Evolutionary conservation across 495 filamentous ascomycete species (phyloP).

Genomic region (Letharia lupina): DNA sequence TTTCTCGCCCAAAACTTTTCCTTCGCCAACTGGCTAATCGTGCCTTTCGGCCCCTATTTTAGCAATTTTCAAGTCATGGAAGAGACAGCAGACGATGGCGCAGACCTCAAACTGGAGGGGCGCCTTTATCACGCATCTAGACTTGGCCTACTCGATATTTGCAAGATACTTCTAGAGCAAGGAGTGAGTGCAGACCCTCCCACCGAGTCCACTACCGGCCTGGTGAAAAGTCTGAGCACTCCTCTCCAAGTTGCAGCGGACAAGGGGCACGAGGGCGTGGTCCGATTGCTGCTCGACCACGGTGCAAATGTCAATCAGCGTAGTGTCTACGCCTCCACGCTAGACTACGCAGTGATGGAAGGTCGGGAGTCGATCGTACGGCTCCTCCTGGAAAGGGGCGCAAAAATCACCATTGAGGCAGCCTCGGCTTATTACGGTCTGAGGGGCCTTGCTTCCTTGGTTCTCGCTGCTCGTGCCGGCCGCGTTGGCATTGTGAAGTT

Average conservation of each 20-base stretch:
- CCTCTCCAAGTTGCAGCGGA: slow-evolving; percentile 26
- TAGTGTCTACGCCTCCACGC: slow-evolving; percentile 2
- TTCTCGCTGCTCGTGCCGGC: not conserved
- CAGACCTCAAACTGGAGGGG: not conserved
- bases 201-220: not conserved
- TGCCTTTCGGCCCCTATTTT: not conserved
- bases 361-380: not conserved
- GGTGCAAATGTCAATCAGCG: slow-evolving; percentile 21
- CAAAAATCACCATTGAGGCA: not conserved
- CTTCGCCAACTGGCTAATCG: not conserved
- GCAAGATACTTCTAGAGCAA: not conserved
- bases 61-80: not conserved
- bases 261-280: slow-evolving; percentile 27
- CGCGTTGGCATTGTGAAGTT: not conserved
- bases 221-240: slow-evolving; percentile 7
- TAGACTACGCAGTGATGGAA: not conserved
- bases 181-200: not conserved
- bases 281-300: slow-evolving; percentile 24
- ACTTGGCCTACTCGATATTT: not conserved
- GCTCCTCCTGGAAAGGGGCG: not conserved
- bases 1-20: not conserved
- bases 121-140: not conserved
- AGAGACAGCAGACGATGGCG: not conserved
- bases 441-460: not conserved
- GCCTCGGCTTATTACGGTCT: not conserved